Evolutionary conservation across 805 yeast genomes (phyloP).

Genomic region (Metschnikowia dekortorum): DNA sequence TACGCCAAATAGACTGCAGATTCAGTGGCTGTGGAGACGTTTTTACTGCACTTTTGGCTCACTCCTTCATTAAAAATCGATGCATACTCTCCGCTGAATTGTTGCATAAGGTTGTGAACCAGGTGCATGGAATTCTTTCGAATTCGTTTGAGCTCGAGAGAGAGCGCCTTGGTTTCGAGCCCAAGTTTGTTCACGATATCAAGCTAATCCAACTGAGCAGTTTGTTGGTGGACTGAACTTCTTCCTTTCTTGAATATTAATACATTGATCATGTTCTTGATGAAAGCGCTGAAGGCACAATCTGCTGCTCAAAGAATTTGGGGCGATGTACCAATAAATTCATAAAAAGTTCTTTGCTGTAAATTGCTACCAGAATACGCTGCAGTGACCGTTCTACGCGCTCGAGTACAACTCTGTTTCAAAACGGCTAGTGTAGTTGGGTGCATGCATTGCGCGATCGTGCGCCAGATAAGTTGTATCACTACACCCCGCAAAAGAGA

Average conservation of each 20-base stretch:
- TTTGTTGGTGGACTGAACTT: conserved; percentile 17
- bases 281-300: neutral
- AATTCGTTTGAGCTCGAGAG: conserved; percentile 22
- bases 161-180: conserved; percentile 11
- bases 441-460: neutral
- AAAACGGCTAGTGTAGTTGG: neutral
- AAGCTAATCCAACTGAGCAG: conserved; percentile 34
- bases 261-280: neutral
- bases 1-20: conserved; percentile 50
- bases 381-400: too few species aligned
- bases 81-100: conserved; percentile 21
- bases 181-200: conserved; percentile 30
- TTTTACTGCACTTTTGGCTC: conserved; percentile 58
- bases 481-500: conserved; percentile 1
- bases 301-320: neutral
- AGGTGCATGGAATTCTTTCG: conserved; percentile 26
- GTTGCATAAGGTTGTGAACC: conserved; percentile 23
- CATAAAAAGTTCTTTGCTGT: too few species aligned
- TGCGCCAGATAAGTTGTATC: neutral
- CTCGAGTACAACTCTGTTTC: too few species aligned
- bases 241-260: neutral
- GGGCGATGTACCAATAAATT: too few species aligned
- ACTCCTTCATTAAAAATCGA: conserved; percentile 35
- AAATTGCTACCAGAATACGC: too few species aligned
- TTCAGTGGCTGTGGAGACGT: conserved; percentile 77